phyloP scores from a whole-genome alignment of 345 rosid species.

The Turnera subulata region DNA sequence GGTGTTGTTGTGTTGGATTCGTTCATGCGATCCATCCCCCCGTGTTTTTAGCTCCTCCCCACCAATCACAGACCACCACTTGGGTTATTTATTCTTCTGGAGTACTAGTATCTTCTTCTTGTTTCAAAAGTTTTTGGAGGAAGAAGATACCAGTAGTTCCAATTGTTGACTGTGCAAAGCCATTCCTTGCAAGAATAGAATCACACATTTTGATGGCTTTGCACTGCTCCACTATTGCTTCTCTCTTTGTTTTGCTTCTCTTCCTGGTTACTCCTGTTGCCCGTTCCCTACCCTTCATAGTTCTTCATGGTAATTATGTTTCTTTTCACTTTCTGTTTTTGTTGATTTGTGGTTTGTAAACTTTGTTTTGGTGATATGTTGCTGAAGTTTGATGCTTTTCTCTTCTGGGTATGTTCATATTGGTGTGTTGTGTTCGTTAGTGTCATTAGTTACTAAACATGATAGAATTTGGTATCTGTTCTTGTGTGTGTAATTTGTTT shows the following conservation, averaged over 20 bases:
- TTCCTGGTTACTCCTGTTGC: constrained; percentile 33
- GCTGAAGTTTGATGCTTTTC: not conserved
- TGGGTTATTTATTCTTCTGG: not conserved
- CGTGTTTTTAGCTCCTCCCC: not conserved
- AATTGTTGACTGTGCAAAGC: not conserved
- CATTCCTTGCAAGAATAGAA: not conserved
- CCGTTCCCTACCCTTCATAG: constrained; percentile 56
- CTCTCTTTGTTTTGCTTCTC: constrained; percentile 11
- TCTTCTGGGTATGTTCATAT: constrained; percentile 3
- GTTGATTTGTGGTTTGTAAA: not conserved
- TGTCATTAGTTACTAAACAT: too few relatives aligned
- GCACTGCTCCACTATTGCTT: constrained; percentile 7
- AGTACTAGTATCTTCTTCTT: not conserved
- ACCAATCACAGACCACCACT: not conserved
- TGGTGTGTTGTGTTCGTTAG: not conserved
- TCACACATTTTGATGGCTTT: constrained; percentile 29
- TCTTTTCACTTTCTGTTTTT: not conserved
- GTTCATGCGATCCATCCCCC: not conserved
- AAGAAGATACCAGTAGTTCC: not conserved
- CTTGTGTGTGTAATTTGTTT: too few relatives aligned
- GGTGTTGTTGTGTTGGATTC: too few relatives aligned
- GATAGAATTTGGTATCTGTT: too few relatives aligned
- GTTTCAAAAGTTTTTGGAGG: constrained; percentile 13
- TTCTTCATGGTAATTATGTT: constrained; percentile 54
- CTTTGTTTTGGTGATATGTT: too few relatives aligned